Conservation (phyloP, 208 protist genomes). For the Acanthamoeba castellanii region DNA sequence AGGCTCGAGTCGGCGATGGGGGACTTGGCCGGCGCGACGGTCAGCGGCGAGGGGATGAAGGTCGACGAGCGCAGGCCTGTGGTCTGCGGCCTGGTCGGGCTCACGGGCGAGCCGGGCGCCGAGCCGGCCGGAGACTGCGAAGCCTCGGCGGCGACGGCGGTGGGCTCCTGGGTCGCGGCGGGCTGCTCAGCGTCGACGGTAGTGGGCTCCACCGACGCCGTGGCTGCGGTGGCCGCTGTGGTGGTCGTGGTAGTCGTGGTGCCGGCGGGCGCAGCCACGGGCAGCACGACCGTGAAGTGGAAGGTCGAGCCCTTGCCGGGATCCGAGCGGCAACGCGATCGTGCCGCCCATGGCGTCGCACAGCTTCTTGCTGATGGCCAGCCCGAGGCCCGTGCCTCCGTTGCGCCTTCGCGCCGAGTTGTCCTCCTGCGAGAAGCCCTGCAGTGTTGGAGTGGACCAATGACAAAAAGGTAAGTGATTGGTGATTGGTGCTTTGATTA, state of each 20-base stretch:
- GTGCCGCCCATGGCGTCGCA: constrained; percentile 64
- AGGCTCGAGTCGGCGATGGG: neutral
- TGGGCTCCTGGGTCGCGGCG: neutral
- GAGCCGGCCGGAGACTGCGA: neutral
- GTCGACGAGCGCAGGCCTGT: neutral
- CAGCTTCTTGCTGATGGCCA: constrained; percentile 70
- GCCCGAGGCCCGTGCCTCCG: constrained; percentile 50
- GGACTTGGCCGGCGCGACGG: neutral
- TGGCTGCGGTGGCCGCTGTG: neutral
- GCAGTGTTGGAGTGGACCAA: neutral
- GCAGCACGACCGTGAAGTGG: constrained; percentile 44
- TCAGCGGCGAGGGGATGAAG: neutral
- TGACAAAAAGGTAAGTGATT: neutral
- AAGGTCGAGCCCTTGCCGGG: constrained; percentile 43
- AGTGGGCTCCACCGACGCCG: neutral
- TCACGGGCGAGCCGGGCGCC: neutral
- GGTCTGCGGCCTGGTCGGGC: neutral
- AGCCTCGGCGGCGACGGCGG: neutral
- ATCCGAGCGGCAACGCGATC: constrained; percentile 11
- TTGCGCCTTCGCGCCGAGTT: neutral
- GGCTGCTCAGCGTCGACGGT: neutral
- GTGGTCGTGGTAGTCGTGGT: neutral
- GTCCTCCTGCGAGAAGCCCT: constrained; percentile 59
- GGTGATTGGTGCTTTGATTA: too few relatives aligned
- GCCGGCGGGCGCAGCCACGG: neutral